Evolutionary conservation across 2,329 filamentous ascomycete genomes (phyloP), one percentile per base, ranked within the genome.

Genomic region (Aspergillus carbonarius): DNA sequence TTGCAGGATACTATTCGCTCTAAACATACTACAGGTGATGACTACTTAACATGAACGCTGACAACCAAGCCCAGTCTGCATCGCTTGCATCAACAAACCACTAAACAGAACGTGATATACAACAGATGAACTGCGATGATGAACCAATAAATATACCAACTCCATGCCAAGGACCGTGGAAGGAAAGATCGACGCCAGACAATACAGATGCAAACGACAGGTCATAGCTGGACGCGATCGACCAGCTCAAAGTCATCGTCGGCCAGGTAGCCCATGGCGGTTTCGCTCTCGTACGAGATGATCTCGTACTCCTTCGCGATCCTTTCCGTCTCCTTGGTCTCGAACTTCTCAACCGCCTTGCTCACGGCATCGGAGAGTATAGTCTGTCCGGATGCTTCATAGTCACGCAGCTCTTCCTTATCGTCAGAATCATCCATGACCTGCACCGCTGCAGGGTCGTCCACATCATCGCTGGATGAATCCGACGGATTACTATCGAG

Each of bases 271-370:
- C 70, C 68, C 27, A 44, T 55, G 20, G 60, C 55, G 3, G 52
- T 77, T 60, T 76, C 74, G 34, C 73, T 71, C 54, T 74, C 72
- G 17, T 67, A 67, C 25, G 79, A 64, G 76, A 81, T 65, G 78
- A 79, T 79, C 68, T 86, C 84, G 65, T 86, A 87, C 74, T 87
- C 84, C 74, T 81, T 83, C 70, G 85, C 81, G 49, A 87, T 71
- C 74, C 85, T 84, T 72, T 85, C 82, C 2, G 83, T 86, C 73
- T 85, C 81, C 66, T 81, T 81, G 61, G 80, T 82, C 74, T 87
- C 84, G 68, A 81, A 87, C 62, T 79, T 80, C 75, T 85, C 81
- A 40, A 86, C 81, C 1, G 85, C 85, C 71, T 84, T 81, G 56
- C 77, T 79, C 34, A 87, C 75, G 10, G 85, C 84, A 15, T 77